Percentiles rank a stretch among this genome's conserved stretches.
Conservation (phyloP, 768 basidiomycete genomes). For the Leccinum olivaceopallidum region DNA sequence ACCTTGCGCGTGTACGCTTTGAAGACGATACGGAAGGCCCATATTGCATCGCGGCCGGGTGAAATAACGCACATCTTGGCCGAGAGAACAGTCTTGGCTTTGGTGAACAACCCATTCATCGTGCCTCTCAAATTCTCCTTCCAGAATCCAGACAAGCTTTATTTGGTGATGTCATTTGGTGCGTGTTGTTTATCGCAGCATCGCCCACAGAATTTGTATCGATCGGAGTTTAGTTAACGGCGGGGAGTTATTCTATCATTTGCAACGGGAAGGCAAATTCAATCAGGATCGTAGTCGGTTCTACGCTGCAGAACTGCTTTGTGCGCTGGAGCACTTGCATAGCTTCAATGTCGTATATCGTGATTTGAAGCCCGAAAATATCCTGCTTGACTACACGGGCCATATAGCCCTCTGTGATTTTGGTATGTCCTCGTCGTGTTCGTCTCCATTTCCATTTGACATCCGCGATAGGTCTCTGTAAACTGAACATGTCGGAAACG, state of each 20-base stretch:
- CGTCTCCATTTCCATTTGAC: slow-evolving; percentile 6
- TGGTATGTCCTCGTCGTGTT: slow-evolving; percentile 41
- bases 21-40: slow-evolving; percentile 97
- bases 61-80: slow-evolving; percentile 99
- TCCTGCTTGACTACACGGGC: slow-evolving; percentile 94
- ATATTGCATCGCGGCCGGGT: slow-evolving; percentile 92
- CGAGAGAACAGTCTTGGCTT: slow-evolving; percentile 92
- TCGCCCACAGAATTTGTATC: neutral
- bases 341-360: slow-evolving; percentile 98
- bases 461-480: slow-evolving; percentile 65
- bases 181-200: slow-evolving; percentile 26
- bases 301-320: slow-evolving; percentile 96
- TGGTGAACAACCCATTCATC: slow-evolving; percentile 99
- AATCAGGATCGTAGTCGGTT: slow-evolving; percentile 92
- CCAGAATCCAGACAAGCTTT: slow-evolving; percentile 96
- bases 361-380: slow-evolving; percentile 98
- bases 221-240: slow-evolving; percentile 73
- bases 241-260: slow-evolving; percentile 96
- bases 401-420: slow-evolving; percentile 99
- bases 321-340: slow-evolving; percentile 94
- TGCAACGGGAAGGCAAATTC: slow-evolving; percentile 96
- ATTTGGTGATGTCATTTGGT: slow-evolving; percentile 97
- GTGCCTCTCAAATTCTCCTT: slow-evolving; percentile 99
- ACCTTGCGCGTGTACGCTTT: slow-evolving; percentile 97
- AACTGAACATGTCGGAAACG: slow-evolving; percentile 95